A percentile compares a stretch with the other conserved stretches of the same genome.
Evolutionary conservation across 257 asterid species (phyloP).

Genomic region (Nicotiana otophora): DNA sequence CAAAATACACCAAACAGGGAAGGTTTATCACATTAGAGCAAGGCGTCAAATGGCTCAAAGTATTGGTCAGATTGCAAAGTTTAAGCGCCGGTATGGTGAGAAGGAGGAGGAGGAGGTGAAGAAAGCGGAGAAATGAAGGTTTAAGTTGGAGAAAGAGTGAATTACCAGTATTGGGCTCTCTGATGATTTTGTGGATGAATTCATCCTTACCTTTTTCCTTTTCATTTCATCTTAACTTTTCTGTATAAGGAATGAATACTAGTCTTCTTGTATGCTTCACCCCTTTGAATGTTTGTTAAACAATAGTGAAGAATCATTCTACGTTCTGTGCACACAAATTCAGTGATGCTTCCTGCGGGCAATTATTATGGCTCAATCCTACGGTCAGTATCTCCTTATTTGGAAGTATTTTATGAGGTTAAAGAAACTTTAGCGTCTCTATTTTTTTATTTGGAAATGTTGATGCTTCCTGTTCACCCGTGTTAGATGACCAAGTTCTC

Average conservation of each 20-base stretch:
- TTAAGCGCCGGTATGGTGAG: slow-evolving; percentile 55
- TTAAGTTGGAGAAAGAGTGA: background rate
- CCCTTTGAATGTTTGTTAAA: background rate
- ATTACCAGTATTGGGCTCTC: background rate
- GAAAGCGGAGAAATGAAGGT: slow-evolving; percentile 22
- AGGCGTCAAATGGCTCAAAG: slow-evolving; percentile 67
- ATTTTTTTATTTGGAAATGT: background rate
- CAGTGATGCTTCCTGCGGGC: background rate
- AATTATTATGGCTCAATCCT: background rate
- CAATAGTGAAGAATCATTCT: background rate
- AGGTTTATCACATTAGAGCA: slow-evolving; percentile 63
- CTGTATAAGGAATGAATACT: background rate
- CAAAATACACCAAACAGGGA: slow-evolving; percentile 55
- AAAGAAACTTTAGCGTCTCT: background rate
- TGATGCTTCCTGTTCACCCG: background rate
- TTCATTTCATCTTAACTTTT: background rate
- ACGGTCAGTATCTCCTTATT: background rate
- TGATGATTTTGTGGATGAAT: background rate
- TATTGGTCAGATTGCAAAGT: slow-evolving; percentile 67
- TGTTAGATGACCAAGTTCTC: background rate
- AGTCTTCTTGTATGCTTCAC: background rate
- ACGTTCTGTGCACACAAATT: background rate
- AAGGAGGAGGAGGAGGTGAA: slow-evolving; percentile 34
- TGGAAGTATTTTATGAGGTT: background rate
- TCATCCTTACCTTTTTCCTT: background rate